Conservation (phyloP, 768 basidiomycete genomes). For the Mycena capillaripes region DNA sequence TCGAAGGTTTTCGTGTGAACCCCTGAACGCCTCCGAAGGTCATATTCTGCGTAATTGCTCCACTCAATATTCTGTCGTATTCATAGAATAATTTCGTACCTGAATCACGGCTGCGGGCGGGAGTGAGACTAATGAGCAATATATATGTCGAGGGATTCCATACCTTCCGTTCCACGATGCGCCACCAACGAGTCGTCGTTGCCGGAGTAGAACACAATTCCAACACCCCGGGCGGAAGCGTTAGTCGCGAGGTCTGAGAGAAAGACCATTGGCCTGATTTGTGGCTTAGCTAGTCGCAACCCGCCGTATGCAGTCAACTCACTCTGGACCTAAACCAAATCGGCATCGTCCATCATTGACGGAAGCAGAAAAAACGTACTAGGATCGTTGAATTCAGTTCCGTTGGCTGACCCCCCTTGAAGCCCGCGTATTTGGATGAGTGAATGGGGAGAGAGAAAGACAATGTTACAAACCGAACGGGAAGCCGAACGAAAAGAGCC, state of each 20-base stretch:
- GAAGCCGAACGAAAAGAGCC: conserved; percentile 47
- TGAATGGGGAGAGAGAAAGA: not conserved
- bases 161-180: conserved; percentile 63
- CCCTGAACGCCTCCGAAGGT: conserved; percentile 69
- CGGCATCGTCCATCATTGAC: not conserved
- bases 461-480: conserved; percentile 45
- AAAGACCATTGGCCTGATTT: conserved; percentile 59
- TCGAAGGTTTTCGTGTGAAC: conserved; percentile 62
- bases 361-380: not conserved
- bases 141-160: not conserved
- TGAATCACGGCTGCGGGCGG: conserved; percentile 51
- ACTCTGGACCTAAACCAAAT: conserved; percentile 37
- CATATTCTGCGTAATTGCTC: conserved; percentile 56
- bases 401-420: conserved; percentile 8
- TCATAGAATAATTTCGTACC: conserved; percentile 38
- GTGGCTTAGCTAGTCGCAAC: not conserved
- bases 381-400: conserved; percentile 15
- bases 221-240: conserved; percentile 50
- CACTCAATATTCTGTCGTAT: not conserved
- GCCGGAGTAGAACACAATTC: conserved; percentile 60
- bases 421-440: not conserved
- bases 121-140: not conserved
- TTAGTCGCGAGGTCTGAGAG: conserved; percentile 62
- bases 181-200: conserved; percentile 65
- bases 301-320: not conserved